Evolutionary conservation across 2,329 filamentous ascomycete genomes (phyloP).

Genomic region (Alternaria burnsii): DNA sequence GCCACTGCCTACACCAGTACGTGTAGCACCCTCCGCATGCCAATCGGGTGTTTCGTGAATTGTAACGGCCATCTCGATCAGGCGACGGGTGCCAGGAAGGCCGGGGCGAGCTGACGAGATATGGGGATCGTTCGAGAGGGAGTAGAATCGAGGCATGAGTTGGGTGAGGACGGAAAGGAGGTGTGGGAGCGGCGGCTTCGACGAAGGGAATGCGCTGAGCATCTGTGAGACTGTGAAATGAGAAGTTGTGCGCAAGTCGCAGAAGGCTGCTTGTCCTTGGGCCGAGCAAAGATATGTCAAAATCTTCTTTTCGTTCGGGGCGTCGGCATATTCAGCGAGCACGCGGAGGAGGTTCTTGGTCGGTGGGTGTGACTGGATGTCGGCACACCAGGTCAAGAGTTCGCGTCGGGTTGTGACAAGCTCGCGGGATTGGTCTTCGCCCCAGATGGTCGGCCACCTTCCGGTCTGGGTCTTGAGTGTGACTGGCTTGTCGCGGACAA

Average conservation of each 20-base stretch:
- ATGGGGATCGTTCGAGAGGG: constrained; percentile 93
- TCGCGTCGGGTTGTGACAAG: constrained; percentile 90
- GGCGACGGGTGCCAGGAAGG: constrained; percentile 71
- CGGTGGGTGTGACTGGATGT: constrained; percentile 90
- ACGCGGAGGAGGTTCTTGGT: constrained; percentile 87
- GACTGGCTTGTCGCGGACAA: constrained; percentile 83
- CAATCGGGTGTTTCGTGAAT: constrained; percentile 88
- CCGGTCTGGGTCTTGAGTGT: constrained; percentile 80
- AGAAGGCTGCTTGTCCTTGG: constrained; percentile 91
- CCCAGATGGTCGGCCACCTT: constrained; percentile 98
- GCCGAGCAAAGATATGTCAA: constrained; percentile 85
- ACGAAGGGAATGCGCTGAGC: constrained; percentile 88
- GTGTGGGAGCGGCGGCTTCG: constrained; percentile 84
- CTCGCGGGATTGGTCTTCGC: constrained; percentile 83
- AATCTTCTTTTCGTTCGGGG: constrained; percentile 86
- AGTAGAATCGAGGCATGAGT: constrained; percentile 98
- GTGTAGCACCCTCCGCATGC: constrained; percentile 65
- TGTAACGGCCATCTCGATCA: constrained; percentile 96
- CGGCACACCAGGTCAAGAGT: constrained; percentile 93
- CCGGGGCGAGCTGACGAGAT: constrained; percentile 75
- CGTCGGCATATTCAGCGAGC: constrained; percentile 82
- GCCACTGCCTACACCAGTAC: constrained; percentile 89
- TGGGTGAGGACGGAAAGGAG: constrained; percentile 83
- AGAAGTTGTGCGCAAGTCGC: constrained; percentile 87
- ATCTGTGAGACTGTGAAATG: constrained; percentile 86